Evolutionary conservation across 2,329 filamentous ascomycete species (phyloP), one percentile per base, ranked within the genome.

Genomic region (Fusarium verrucosum): DNA sequence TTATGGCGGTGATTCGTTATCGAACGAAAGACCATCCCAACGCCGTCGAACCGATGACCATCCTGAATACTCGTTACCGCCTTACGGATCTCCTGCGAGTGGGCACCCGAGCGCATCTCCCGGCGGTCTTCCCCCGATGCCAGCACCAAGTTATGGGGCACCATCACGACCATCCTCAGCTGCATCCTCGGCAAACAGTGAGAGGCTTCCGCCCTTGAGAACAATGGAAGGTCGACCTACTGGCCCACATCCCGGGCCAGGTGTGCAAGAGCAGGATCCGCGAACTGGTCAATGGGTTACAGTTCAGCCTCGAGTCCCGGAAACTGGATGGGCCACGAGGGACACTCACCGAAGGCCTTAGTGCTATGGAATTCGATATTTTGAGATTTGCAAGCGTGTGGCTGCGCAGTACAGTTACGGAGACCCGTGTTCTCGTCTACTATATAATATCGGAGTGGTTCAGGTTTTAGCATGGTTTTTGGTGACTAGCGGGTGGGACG

Each of bases 181-280:
- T 10, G 68, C 76, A n/a, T 74, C 77, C 8, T 74, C 78, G 3
- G 72, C 74, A 2, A 75, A 76, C 7, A 75, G 75, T 13, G 80
- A 83, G 10, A 77, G 81, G 52, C 73, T 85, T 4, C 83, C 83
- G 6, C 82, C 83, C 3, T 67, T 86, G 33, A 76, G 82, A 46
- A 65, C 70, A 7, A 79, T 85, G 62, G 82, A 85, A 37, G 74
- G 75, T 5, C 65, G 68, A 3, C 70, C 65, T 7, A 62, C 69
- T 38, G 63, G 69, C 9, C 49, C 69, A 19, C 62, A 58, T 9
- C 46, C 65, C 13, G 74, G 75, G 7, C 72, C 69, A 30, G 65
- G 67, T 14, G 57, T 66, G 26, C 69, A 76, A 37, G 77, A 78
- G 58, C 75, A 76, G 42, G 75, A 78, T 50, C 69, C 71, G 17